Percentiles rank a stretch among this genome's conserved stretches.
phyloP scores from a whole-genome alignment of 2,329 filamentous ascomycete genomes.

The Blastomyces emzantsi region DNA sequence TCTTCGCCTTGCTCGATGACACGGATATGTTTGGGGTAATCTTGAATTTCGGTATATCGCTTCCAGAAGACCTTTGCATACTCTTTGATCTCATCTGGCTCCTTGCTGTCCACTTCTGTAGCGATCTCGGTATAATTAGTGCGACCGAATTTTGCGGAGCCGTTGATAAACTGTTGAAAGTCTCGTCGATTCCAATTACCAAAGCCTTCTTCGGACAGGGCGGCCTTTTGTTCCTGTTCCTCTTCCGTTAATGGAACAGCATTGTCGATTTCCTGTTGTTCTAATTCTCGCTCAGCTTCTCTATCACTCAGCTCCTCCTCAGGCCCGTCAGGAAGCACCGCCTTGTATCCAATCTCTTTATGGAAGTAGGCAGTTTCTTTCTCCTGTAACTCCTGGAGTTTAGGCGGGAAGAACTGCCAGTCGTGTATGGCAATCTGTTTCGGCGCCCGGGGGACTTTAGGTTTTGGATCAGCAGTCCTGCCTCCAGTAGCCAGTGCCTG shows the following conservation, averaged over 20 bases:
- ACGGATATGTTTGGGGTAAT: constrained; percentile 80
- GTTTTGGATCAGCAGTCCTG: constrained; percentile 72
- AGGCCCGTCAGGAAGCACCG: constrained; percentile 75
- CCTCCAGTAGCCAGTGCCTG: constrained; percentile 77
- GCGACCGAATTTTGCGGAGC: constrained; percentile 84
- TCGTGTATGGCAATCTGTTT: constrained; percentile 90
- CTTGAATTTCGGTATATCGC: constrained; percentile 79
- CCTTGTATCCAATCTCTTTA: constrained; percentile 94
- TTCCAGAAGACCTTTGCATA: constrained; percentile 98
- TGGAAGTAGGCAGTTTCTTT: constrained; percentile 93
- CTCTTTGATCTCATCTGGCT: constrained; percentile 69
- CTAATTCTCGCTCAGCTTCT: constrained; percentile 74
- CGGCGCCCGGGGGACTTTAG: constrained; percentile 88
- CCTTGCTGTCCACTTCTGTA: constrained; percentile 85
- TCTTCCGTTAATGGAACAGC: constrained; percentile 80
- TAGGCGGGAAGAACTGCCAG: constrained; percentile 90
- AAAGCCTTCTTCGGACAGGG: constrained; percentile 75
- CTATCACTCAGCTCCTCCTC: constrained; percentile 81
- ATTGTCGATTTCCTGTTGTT: constrained; percentile 89
- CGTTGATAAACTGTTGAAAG: constrained; percentile 97
- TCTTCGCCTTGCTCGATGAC: constrained; percentile 91
- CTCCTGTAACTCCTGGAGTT: constrained; percentile 81
- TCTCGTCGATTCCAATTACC: constrained; percentile 93
- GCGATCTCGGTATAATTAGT: constrained; percentile 78
- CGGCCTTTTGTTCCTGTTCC: constrained; percentile 78